These are phyloP conservation scores for Fusarium pseudonygamai DNA, from an alignment of 2,329 filamentous ascomycete genomes.

Conservation along the genomic window DNA sequence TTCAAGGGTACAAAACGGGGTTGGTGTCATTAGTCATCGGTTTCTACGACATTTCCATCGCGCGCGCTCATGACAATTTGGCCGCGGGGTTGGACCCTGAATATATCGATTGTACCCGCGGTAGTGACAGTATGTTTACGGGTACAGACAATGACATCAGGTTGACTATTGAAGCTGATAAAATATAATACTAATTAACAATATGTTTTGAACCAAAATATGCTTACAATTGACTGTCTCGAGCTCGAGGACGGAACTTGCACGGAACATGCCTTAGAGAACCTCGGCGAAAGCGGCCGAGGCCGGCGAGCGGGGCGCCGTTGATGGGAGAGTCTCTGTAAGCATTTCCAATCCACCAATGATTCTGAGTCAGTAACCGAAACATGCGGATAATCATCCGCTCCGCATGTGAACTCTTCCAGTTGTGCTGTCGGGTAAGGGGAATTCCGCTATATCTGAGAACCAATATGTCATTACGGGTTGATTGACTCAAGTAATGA, in stretches of 20 bases:
- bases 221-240: neutral
- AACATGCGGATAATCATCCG: slow-evolving; percentile 8
- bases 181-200: no score
- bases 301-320: slow-evolving; percentile 24
- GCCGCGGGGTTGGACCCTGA: slow-evolving; percentile 10
- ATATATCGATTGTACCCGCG: slow-evolving; percentile 5
- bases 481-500: neutral
- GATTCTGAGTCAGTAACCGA: slow-evolving; percentile 26
- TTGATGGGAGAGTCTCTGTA: slow-evolving; percentile 16
- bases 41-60: slow-evolving; percentile 14
- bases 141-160: neutral
- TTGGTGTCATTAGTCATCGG: slow-evolving; percentile 37
- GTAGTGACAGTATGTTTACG: neutral
- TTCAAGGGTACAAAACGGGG: slow-evolving; percentile 27
- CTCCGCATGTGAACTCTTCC: neutral
- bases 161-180: neutral
- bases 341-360: slow-evolving; percentile 36
- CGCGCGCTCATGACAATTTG: slow-evolving; percentile 27
- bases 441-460: neutral
- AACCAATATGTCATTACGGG: neutral
- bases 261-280: slow-evolving; percentile 12
- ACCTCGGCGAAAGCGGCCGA: slow-evolving; percentile 39
- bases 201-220: neutral
- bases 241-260: neutral
- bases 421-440: slow-evolving; percentile 4